Evolutionary conservation across 345 rosid species (phyloP).

Genomic region (Isatis tinctoria): DNA sequence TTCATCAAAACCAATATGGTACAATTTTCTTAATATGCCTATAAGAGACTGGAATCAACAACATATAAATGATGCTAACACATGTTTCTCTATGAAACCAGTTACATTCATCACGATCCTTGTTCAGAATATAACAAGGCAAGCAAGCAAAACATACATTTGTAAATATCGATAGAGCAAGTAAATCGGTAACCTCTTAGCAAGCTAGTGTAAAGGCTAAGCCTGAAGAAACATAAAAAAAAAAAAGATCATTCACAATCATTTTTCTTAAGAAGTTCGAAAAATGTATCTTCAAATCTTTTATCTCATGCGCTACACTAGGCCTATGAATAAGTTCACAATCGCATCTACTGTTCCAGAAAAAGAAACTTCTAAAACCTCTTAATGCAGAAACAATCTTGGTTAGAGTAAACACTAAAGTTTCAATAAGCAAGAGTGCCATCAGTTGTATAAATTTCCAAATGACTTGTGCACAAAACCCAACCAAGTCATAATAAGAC

Average conservation of each 20-base stretch:
- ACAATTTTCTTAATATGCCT: neutral
- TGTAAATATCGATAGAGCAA: neutral
- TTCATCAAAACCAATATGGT: conserved; percentile 6
- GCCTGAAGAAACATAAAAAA: neutral
- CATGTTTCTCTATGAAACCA: neutral
- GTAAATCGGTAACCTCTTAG: neutral
- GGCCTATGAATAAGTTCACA: neutral
- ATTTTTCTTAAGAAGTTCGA: neutral
- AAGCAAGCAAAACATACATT: neutral
- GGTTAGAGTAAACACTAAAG: neutral
- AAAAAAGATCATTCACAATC: neutral
- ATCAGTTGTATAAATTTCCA: neutral
- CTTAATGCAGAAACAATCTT: neutral
- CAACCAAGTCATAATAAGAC: no score
- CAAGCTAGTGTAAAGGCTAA: neutral
- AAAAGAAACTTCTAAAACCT: neutral
- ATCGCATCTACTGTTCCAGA: neutral
- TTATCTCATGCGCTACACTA: neutral
- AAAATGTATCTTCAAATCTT: neutral
- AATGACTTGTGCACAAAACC: no score
- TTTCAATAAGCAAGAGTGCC: neutral
- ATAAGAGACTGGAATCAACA: neutral
- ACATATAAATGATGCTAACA: neutral
- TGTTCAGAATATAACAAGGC: neutral
- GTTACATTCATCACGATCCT: neutral